Percentiles rank a stretch among this genome's conserved stretches.
phyloP scores from a whole-genome alignment of 352 stramenopile genomes.

The Pythium sp. region DNA sequence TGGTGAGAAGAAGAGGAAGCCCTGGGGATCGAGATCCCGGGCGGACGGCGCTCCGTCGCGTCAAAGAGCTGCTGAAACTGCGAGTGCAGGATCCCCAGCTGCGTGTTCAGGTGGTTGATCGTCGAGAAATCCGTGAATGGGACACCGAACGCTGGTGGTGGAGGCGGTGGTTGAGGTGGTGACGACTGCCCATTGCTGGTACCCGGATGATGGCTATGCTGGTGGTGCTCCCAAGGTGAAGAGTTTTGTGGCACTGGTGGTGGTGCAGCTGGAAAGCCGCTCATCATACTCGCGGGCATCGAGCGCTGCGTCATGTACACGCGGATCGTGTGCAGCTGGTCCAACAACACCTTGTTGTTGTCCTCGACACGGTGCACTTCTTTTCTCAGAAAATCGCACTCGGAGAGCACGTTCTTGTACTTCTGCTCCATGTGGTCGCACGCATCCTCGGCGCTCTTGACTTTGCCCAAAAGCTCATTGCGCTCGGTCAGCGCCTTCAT shows the following conservation, averaged over 20 bases:
- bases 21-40: conserved; percentile 1
- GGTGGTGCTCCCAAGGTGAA: neutral
- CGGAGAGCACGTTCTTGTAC: conserved; percentile 32
- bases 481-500: conserved; percentile 32
- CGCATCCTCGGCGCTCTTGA: conserved; percentile 25
- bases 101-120: conserved; percentile 43
- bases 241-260: neutral
- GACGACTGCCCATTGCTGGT: neutral
- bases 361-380: conserved; percentile 52
- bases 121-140: conserved; percentile 31
- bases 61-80: conserved; percentile 65
- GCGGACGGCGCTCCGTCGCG: conserved; percentile 24
- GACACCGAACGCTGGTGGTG: neutral
- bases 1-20: neutral
- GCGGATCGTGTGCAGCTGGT: conserved; percentile 56
- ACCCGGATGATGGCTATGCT: neutral
- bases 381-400: conserved; percentile 49
- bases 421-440: conserved; percentile 40
- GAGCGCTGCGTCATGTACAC: conserved; percentile 54
- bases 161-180: neutral
- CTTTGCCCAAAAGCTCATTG: conserved; percentile 28
- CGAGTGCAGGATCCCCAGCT: conserved; percentile 47
- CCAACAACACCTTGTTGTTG: conserved; percentile 58
- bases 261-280: neutral
- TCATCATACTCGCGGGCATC: conserved; percentile 19